Percentiles rank a stretch among this genome's conserved stretches.
Evolutionary conservation across 306 rosid genomes (phyloP).

Genomic region (Cicer arietinum): DNA sequence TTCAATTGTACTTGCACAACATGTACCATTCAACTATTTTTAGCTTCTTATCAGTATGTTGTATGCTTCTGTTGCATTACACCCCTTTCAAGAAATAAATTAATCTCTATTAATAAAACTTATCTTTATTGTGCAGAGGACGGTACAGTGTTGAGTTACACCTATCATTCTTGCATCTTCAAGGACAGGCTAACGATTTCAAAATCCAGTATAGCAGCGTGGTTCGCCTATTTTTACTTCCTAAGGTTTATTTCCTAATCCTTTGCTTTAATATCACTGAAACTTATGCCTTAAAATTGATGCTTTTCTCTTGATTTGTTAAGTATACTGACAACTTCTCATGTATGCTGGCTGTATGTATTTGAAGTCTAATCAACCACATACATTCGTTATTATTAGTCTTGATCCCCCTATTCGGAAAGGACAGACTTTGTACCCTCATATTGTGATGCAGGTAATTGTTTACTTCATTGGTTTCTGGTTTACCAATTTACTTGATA

Average conservation of each 20-base stretch:
- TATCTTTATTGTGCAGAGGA: conserved; percentile 67
- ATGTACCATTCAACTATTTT: conserved; percentile 20
- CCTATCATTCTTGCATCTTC: conserved; percentile 88
- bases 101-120: conserved; percentile 37
- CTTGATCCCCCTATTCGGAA: conserved; percentile 99
- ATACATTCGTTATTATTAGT: conserved; percentile 86
- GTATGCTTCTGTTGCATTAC: background rate
- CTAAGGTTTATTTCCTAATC: conserved; percentile 70
- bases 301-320: conserved; percentile 26
- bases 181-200: conserved; percentile 98
- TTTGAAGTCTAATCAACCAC: conserved; percentile 96
- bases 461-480: conserved; percentile 32
- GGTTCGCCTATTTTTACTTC: conserved; percentile 93
- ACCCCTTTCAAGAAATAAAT: background rate
- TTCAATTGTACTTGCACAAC: conserved; percentile 15
- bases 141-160: conserved; percentile 97
- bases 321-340: conserved; percentile 36
- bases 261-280: conserved; percentile 23
- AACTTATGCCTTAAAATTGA: conserved; percentile 28
- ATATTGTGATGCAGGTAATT: conserved; percentile 96
- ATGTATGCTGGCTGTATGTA: conserved; percentile 39
- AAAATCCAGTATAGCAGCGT: conserved; percentile 98
- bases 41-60: conserved; percentile 22
- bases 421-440: conserved; percentile 97
- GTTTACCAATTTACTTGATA: conserved; percentile 30